Conservation (phyloP, 192 early-diverging fungal genomes). For the Gaertneriomyces semiglobifer region DNA sequence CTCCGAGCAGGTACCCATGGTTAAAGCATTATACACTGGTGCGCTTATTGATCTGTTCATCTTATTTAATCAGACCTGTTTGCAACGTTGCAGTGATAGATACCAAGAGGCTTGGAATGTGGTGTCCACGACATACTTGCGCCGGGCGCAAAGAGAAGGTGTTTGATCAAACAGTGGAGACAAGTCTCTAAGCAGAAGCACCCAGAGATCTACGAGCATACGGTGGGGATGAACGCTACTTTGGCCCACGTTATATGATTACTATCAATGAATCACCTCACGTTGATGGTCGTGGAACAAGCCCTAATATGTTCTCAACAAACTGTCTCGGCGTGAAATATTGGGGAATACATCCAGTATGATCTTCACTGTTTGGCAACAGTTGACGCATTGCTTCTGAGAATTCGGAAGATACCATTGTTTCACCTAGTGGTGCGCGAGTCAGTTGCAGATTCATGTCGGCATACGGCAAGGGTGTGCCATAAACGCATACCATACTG, state of each 20-base stretch:
- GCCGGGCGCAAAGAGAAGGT: slow-evolving; percentile 66
- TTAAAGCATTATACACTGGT: neutral
- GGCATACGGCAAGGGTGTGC: neutral
- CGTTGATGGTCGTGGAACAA: slow-evolving; percentile 25
- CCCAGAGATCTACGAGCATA: too few relatives aligned
- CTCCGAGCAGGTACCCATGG: slow-evolving; percentile 57
- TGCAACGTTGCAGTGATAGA: slow-evolving; percentile 80
- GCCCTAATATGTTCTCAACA: slow-evolving; percentile 44
- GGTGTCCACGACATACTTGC: slow-evolving; percentile 71
- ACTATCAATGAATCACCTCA: too few relatives aligned
- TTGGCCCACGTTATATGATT: too few relatives aligned
- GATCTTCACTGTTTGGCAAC: slow-evolving; percentile 35
- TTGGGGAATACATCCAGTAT: slow-evolving; percentile 41
- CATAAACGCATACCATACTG: slow-evolving; percentile 47
- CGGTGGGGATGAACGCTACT: too few relatives aligned
- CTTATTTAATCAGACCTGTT: slow-evolving; percentile 49
- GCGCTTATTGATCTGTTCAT: neutral
- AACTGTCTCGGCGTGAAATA: slow-evolving; percentile 42
- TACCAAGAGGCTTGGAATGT: slow-evolving; percentile 89
- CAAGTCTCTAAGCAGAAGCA: too few relatives aligned
- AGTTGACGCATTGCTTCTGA: slow-evolving; percentile 36
- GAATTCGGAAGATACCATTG: slow-evolving; percentile 41
- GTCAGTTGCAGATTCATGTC: slow-evolving; percentile 9
- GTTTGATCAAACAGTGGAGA: neutral
- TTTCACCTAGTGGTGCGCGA: slow-evolving; percentile 35